Percentiles rank a stretch among this genome's conserved stretches.
Evolutionary conservation across 768 basidiomycete species (phyloP).

Genomic region (Astraeus odoratus): DNA sequence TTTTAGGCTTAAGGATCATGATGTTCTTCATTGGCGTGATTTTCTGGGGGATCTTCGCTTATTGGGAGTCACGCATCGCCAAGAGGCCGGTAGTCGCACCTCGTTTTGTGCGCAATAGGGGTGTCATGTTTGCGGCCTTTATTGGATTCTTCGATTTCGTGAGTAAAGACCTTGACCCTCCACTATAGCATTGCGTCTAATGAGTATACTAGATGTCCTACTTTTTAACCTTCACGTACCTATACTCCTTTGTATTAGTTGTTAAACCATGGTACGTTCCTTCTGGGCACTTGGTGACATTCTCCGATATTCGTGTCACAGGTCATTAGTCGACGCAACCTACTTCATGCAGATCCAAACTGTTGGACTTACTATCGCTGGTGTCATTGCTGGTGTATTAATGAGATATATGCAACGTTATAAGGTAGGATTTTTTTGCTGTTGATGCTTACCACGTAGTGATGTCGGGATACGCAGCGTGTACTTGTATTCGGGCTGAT

Average conservation of each 20-base stretch:
- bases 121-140: constrained; percentile 48
- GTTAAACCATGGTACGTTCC: constrained; percentile 40
- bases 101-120: constrained; percentile 52
- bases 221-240: constrained; percentile 66
- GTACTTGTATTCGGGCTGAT: constrained; percentile 51
- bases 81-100: constrained; percentile 53
- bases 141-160: constrained; percentile 66
- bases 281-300: too few relatives aligned
- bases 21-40: constrained; percentile 44
- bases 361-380: constrained; percentile 44
- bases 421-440: constrained; percentile 34
- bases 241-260: constrained; percentile 59
- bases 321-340: constrained; percentile 48
- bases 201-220: constrained; percentile 42
- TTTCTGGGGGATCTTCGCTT: constrained; percentile 34
- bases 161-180: too few relatives aligned
- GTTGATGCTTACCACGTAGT: background rate
- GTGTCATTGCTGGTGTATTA: constrained; percentile 42
- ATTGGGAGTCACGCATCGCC: constrained; percentile 48
- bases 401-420: constrained; percentile 49
- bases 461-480: constrained; percentile 18
- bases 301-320: constrained; percentile 21
- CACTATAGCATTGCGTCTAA: too few relatives aligned
- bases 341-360: constrained; percentile 62
- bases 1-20: constrained; percentile 45